Evolutionary conservation across 129 eudicot species (phyloP).

Genomic region (Flaveria linearis): DNA sequence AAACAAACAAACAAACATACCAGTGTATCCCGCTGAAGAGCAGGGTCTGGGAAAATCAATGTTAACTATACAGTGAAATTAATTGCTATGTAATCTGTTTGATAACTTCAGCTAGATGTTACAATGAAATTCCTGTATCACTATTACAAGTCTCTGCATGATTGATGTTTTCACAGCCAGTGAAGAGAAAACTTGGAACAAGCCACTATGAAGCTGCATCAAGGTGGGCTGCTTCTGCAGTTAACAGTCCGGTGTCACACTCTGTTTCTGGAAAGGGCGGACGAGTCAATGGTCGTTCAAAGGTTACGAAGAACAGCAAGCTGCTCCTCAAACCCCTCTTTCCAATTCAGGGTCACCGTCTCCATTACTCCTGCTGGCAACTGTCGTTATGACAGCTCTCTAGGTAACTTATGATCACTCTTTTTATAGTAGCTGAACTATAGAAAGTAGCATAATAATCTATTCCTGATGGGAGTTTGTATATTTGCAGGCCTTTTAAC

Average conservation of each 20-base stretch:
- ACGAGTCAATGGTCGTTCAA: conserved; percentile 54
- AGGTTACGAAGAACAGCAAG: conserved; percentile 54
- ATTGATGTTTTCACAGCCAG: conserved; percentile 50
- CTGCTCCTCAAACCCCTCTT: conserved; percentile 77
- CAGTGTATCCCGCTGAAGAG: too few species aligned
- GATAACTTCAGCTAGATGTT: conserved; percentile 8
- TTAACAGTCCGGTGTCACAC: conserved; percentile 73
- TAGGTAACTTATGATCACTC: conserved; percentile 52
- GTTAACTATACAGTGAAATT: background rate
- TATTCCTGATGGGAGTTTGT: conserved; percentile 22
- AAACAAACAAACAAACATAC: too few species aligned
- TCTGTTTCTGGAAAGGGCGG: conserved; percentile 78
- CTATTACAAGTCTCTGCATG: conserved; percentile 1
- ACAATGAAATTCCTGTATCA: background rate
- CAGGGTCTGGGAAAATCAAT: too few species aligned
- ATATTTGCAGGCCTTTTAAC: conserved; percentile 74
- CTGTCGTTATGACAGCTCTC: conserved; percentile 97
- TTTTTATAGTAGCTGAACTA: conserved; percentile 33
- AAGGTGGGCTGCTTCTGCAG: conserved; percentile 50
- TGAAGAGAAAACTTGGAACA: conserved; percentile 70
- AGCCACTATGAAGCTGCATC: conserved; percentile 51
- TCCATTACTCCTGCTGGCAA: conserved; percentile 87
- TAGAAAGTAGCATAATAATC: conserved; percentile 48
- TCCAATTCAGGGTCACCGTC: conserved; percentile 89
- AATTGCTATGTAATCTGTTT: background rate